Conservation (phyloP, 352 stramenopile species). For the Globisporangium canariense region DNA sequence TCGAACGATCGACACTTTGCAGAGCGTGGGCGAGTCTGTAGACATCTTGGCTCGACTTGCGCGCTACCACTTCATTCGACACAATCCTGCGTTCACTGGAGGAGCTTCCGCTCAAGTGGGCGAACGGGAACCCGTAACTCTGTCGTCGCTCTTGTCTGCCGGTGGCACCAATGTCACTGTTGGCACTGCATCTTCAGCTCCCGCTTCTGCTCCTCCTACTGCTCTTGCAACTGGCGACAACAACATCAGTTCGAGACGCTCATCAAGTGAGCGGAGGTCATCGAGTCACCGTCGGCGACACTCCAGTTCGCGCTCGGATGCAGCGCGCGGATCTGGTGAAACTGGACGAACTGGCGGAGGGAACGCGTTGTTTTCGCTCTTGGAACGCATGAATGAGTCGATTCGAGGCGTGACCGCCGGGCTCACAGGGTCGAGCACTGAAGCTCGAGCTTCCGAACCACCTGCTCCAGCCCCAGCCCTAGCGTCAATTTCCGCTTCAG, state of each 20-base stretch:
- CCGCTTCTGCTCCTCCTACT: background rate
- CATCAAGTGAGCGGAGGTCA: constrained; percentile 7
- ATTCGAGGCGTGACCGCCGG: constrained; percentile 15
- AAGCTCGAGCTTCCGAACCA: background rate
- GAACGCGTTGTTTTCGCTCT: constrained; percentile 18
- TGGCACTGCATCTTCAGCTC: background rate
- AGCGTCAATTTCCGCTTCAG: background rate
- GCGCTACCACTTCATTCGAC: constrained; percentile 48
- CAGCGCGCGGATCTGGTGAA: background rate
- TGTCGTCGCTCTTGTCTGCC: background rate
- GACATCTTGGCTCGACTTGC: constrained; percentile 46
- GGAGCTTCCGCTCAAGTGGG: constrained; percentile 3
- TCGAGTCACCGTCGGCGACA: constrained; percentile 17
- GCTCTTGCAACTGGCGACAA: background rate
- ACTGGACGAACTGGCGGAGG: background rate
- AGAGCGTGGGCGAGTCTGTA: constrained; percentile 49
- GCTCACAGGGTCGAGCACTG: constrained; percentile 1
- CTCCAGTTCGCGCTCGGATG: constrained; percentile 6
- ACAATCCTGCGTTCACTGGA: constrained; percentile 18
- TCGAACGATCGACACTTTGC: constrained; percentile 48
- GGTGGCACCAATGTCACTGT: background rate
- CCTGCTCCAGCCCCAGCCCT: background rate
- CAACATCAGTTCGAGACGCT: background rate
- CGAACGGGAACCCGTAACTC: constrained; percentile 6
- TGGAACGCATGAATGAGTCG: constrained; percentile 25